Conservation (phyloP, 371 early-diverging fungal genomes). For the Phascolomyces articulosus region DNA sequence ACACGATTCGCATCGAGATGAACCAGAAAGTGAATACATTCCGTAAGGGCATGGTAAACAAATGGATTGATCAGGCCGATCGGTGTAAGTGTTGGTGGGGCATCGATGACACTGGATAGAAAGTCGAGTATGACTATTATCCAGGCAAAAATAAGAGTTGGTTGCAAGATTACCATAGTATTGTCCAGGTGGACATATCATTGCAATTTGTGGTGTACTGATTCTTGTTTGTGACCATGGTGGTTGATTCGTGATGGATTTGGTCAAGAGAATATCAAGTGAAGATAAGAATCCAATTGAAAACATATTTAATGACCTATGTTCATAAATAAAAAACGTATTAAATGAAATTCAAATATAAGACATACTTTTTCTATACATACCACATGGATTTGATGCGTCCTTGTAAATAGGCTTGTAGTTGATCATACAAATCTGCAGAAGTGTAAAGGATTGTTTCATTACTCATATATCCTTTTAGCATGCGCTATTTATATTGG, state of each 20-base stretch:
- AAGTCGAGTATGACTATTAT: slow-evolving; percentile 15
- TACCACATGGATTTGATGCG: slow-evolving; percentile 29
- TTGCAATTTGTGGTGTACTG: slow-evolving; percentile 6
- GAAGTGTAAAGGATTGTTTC: slow-evolving; percentile 25
- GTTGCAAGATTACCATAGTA: slow-evolving; percentile 19
- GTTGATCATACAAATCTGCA: slow-evolving; percentile 31
- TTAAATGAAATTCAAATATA: too few species aligned
- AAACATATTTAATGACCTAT: slow-evolving; percentile 33
- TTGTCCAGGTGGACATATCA: slow-evolving; percentile 24
- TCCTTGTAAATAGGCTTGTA: slow-evolving; percentile 28
- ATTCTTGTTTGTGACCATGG: slow-evolving; percentile 31
- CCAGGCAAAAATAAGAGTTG: slow-evolving; percentile 21
- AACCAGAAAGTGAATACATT: slow-evolving; percentile 18
- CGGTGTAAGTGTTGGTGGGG: slow-evolving; percentile 26
- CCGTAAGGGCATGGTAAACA: slow-evolving; percentile 37
- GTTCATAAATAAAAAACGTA: not conserved
- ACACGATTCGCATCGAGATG: slow-evolving; percentile 27
- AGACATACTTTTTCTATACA: too few species aligned
- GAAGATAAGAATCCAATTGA: slow-evolving; percentile 33
- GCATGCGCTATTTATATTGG: slow-evolving; percentile 22
- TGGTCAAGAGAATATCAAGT: slow-evolving; percentile 24
- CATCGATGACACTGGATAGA: slow-evolving; percentile 39
- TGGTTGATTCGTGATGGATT: slow-evolving; percentile 20
- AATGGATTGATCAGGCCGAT: slow-evolving; percentile 26
- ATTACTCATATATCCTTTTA: slow-evolving; percentile 25